phyloP scores from a whole-genome alignment of 345 rosid species.

The Populus simonii region DNA sequence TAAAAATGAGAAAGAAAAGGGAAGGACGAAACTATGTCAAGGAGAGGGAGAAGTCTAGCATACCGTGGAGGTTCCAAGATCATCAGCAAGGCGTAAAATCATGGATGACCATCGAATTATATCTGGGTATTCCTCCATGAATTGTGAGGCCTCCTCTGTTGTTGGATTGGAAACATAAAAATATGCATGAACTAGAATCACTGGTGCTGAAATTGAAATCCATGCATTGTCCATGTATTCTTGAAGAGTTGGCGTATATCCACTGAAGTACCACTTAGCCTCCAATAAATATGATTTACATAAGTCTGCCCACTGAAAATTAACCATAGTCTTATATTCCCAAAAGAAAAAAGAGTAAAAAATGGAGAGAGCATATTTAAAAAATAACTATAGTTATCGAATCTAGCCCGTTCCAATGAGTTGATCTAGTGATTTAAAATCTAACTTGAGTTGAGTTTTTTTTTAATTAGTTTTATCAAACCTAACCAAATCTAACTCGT shows the following conservation, averaged over 20 bases:
- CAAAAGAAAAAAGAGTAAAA: not conserved
- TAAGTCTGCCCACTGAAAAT: conserved; percentile 4
- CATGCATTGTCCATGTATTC: conserved; percentile 44
- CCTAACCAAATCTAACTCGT: too few species aligned
- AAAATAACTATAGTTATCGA: not conserved
- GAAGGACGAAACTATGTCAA: not conserved
- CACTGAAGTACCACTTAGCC: conserved; percentile 40
- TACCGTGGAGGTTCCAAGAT: not conserved
- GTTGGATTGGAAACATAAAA: conserved; percentile 13
- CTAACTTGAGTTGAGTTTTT: fast-evolving
- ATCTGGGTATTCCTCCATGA: conserved; percentile 4
- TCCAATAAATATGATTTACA: conserved; percentile 38
- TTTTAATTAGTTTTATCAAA: too few species aligned
- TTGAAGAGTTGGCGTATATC: conserved; percentile 31
- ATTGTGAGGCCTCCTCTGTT: conserved; percentile 12
- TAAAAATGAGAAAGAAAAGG: too few species aligned
- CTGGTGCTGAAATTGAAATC: conserved; percentile 31
- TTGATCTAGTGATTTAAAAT: not conserved
- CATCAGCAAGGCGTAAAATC: conserved; percentile 25
- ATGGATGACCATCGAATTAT: conserved; percentile 28
- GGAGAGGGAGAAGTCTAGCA: not conserved
- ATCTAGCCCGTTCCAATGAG: too few species aligned
- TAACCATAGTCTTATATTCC: not conserved
- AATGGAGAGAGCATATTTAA: too few species aligned
- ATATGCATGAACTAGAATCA: conserved; percentile 25